Percentiles rank a stretch among this genome's conserved stretches.
Conservation (phyloP, 768 basidiomycete genomes). For the Crepidotus variabilis region DNA sequence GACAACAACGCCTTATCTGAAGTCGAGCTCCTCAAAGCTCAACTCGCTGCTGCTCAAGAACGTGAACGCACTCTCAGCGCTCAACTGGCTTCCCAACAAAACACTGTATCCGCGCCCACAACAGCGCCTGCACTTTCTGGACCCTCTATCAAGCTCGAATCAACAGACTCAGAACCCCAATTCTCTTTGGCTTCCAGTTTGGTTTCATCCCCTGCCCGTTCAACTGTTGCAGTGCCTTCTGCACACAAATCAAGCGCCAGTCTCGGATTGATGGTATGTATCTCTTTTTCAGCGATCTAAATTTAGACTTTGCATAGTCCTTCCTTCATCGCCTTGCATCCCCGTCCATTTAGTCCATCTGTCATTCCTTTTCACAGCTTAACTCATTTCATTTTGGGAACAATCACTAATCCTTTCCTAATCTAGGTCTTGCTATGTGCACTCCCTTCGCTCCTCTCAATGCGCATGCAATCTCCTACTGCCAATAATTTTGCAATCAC, state of each 20-base stretch:
- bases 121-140: conserved; percentile 26
- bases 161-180: conserved; percentile 39
- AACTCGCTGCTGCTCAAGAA: conserved; percentile 60
- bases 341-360: neutral
- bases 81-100: conserved; percentile 41
- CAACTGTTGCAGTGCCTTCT: conserved; percentile 33
- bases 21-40: conserved; percentile 63
- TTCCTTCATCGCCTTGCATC: conserved; percentile 1
- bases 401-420: neutral
- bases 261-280: conserved; percentile 67
- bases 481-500: conserved; percentile 55
- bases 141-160: conserved; percentile 53
- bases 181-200: conserved; percentile 27
- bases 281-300: conserved; percentile 9
- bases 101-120: neutral
- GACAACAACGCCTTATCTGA: conserved; percentile 46
- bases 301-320: neutral
- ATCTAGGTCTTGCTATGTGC: conserved; percentile 70
- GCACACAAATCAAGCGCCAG: conserved; percentile 61
- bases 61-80: conserved; percentile 65
- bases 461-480: conserved; percentile 52
- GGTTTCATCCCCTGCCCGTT: conserved; percentile 33
- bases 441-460: conserved; percentile 68
- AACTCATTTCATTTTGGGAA: neutral
- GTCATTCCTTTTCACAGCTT: neutral